Evolutionary conservation across 441 rosid species (phyloP).

Genomic region (Bruguiera hainesii): DNA sequence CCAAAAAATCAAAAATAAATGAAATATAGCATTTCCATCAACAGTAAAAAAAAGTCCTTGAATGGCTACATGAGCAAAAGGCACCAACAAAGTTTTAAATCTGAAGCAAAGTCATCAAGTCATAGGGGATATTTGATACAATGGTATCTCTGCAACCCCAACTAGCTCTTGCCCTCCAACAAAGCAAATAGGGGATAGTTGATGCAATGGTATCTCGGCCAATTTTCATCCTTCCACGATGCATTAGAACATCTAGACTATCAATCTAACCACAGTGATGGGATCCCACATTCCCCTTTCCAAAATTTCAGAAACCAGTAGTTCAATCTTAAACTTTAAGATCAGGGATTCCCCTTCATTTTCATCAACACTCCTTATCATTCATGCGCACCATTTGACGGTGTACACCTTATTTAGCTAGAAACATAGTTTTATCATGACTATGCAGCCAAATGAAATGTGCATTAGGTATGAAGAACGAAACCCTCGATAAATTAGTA

Average conservation of each 20-base stretch:
- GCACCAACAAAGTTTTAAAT: too few relatives aligned
- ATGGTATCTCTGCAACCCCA: neutral
- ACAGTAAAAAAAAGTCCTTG: too few relatives aligned
- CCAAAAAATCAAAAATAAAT: too few relatives aligned
- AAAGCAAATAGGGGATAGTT: neutral
- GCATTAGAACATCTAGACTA: neutral
- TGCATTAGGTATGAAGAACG: neutral
- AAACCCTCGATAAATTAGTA: neutral
- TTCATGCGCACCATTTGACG: neutral
- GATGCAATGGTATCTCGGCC: neutral
- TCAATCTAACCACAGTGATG: neutral
- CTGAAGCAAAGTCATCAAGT: too few relatives aligned
- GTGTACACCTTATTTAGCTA: conserved; percentile 1
- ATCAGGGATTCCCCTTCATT: too few relatives aligned
- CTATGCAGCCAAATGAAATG: neutral
- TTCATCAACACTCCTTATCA: too few relatives aligned
- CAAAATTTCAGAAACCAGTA: too few relatives aligned
- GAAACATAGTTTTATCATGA: neutral
- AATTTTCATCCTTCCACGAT: neutral
- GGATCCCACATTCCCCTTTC: neutral
- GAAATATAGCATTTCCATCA: too few relatives aligned
- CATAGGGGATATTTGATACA: too few relatives aligned
- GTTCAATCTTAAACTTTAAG: too few relatives aligned
- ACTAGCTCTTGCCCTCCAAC: neutral
- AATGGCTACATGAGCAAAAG: too few relatives aligned